Percentiles rank a stretch among this genome's conserved stretches.
Evolutionary conservation across 805 yeast species (phyloP).

Genomic region (Candida fluviatilis): DNA sequence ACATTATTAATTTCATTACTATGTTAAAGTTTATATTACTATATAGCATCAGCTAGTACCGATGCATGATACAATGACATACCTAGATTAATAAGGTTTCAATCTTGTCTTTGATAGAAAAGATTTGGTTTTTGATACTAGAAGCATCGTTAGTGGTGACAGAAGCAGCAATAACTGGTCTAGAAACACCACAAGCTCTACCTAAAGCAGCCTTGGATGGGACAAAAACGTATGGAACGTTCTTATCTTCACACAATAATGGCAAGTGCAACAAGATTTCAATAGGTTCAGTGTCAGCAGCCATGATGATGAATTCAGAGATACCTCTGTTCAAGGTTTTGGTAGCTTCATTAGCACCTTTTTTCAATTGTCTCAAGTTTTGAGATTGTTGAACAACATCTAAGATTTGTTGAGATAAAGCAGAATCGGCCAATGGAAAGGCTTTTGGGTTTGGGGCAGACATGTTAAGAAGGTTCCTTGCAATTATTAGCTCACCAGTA

Average conservation of each 20-base stretch:
- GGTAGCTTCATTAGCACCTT: conserved; percentile 99
- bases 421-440: conserved; percentile 97
- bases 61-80: too few species aligned
- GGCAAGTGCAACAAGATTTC: conserved; percentile 98
- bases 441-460: conserved; percentile 97
- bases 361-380: conserved; percentile 96
- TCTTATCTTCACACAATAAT: conserved; percentile 96
- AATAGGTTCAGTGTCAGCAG: conserved; percentile 99
- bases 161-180: conserved; percentile 98
- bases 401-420: conserved; percentile 91
- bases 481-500: conserved; percentile 33
- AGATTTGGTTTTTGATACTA: conserved; percentile 94
- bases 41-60: too few species aligned
- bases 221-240: conserved; percentile 98
- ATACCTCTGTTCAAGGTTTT: conserved; percentile 99
- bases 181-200: conserved; percentile 99
- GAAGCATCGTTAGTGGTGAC: conserved; percentile 98
- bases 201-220: conserved; percentile 98
- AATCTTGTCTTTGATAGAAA: conserved; percentile 97
- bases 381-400: conserved; percentile 98
- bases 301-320: conserved; percentile 98
- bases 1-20: not conserved
- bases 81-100: conserved; percentile 88
- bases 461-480: conserved; percentile 55
- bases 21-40: not conserved